Conservation (phyloP, 1,139 yeast species). For the Saccharomyces pastorianus region DNA sequence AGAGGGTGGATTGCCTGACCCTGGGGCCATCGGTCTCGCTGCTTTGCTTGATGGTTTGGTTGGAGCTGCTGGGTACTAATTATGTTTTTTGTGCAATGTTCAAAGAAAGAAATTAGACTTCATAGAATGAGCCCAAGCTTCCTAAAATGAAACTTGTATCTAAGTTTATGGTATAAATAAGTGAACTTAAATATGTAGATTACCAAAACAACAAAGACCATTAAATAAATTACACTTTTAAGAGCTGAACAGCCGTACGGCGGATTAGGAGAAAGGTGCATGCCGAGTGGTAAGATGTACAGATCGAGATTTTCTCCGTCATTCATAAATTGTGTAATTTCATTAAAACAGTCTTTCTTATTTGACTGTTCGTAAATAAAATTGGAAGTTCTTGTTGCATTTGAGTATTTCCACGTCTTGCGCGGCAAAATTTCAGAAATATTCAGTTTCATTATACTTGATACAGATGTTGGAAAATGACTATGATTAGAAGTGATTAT, state of each 20-base stretch:
- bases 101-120: neutral
- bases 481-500: neutral
- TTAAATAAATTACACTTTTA: neutral
- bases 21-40: too few relatives aligned
- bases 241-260: neutral
- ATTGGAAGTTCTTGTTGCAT: neutral
- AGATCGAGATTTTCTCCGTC: neutral
- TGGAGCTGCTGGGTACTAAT: too few relatives aligned
- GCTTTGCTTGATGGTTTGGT: too few relatives aligned
- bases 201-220: neutral
- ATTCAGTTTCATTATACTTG: neutral
- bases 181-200: neutral
- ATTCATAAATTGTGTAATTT: neutral
- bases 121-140: neutral
- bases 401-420: neutral
- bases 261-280: neutral
- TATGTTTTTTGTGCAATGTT: too few relatives aligned
- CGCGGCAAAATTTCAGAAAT: neutral
- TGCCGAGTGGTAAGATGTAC: neutral
- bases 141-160: neutral
- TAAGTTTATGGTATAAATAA: neutral
- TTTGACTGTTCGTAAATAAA: neutral
- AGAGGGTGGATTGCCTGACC: too few relatives aligned
- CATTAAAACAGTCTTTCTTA: neutral
- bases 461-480: neutral